phyloP scores from a whole-genome alignment of 2,329 filamentous ascomycete species.

The Claviceps cyperi region DNA sequence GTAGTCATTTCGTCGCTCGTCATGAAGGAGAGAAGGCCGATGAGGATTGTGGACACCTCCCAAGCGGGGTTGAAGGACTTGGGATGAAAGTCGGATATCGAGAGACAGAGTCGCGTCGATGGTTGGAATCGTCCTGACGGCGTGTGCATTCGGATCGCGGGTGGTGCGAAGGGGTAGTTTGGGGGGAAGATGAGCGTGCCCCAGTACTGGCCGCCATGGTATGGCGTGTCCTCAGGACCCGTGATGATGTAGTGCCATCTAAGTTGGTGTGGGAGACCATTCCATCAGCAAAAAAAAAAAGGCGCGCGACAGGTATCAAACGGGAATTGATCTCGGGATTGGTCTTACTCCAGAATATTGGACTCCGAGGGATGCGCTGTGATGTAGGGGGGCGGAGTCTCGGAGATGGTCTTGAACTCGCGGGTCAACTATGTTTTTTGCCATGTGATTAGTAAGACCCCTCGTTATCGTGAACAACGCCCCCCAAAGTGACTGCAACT shows the following conservation, averaged over 20 bases:
- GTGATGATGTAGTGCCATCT: slow-evolving; percentile 95
- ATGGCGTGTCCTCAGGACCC: slow-evolving; percentile 85
- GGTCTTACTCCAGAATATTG: slow-evolving; percentile 68
- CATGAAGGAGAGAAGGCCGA: slow-evolving; percentile 93
- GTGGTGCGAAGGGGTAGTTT: slow-evolving; percentile 93
- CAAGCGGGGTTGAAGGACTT: slow-evolving; percentile 97
- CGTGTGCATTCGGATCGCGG: slow-evolving; percentile 97
- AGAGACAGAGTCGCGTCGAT: slow-evolving; percentile 80
- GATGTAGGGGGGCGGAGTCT: slow-evolving; percentile 80
- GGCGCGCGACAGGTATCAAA: neutral
- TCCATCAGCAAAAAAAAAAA: slow-evolving; percentile 2
- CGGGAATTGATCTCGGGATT: no score
- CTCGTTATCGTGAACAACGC: neutral
- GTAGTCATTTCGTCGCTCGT: slow-evolving; percentile 98
- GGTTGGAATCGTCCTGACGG: slow-evolving; percentile 91
- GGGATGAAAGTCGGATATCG: slow-evolving; percentile 94
- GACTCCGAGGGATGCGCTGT: slow-evolving; percentile 75
- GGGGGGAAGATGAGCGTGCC: slow-evolving; percentile 89
- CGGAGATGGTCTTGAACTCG: slow-evolving; percentile 47
- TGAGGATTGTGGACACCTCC: slow-evolving; percentile 94
- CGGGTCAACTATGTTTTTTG: slow-evolving; percentile 34
- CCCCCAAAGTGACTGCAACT: slow-evolving; percentile 2
- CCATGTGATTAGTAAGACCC: slow-evolving; percentile 10
- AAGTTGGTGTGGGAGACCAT: slow-evolving; percentile 2
- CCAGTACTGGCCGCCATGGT: slow-evolving; percentile 95